Percentiles rank a stretch among this genome's conserved stretches.
Conservation (phyloP, 345 rosid species). For the Erucastrum elatum region DNA sequence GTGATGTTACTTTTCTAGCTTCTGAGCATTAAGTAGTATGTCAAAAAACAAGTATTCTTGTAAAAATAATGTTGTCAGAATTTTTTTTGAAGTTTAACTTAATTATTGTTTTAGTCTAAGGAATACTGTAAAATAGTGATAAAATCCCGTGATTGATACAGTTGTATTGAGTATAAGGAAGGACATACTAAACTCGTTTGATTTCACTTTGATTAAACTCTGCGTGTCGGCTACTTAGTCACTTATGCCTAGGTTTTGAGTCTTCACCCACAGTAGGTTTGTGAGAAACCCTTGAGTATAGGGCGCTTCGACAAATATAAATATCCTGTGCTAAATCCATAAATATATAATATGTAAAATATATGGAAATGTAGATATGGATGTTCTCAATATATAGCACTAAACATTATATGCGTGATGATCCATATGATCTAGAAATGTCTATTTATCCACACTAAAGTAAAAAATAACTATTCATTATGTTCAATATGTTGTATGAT, state of each 20-base stretch:
- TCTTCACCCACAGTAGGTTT: background rate
- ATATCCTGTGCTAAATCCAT: background rate
- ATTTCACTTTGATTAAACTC: background rate
- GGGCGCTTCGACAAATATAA: background rate
- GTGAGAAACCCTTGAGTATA: background rate
- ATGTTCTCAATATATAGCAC: background rate
- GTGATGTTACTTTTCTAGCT: slow-evolving; percentile 12
- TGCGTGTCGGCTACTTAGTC: background rate
- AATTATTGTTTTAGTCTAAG: background rate
- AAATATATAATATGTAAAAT: background rate
- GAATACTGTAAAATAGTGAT: background rate
- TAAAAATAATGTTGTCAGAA: background rate
- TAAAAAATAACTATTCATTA: background rate
- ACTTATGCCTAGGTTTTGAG: background rate
- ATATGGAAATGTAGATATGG: background rate
- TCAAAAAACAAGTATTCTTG: background rate
- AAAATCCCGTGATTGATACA: background rate
- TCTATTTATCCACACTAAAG: background rate
- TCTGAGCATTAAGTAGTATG: background rate
- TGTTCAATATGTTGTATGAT: background rate
- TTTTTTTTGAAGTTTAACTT: background rate
- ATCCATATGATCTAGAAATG: background rate
- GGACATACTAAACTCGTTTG: background rate
- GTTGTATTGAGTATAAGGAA: background rate
- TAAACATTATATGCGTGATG: background rate